phyloP scores from a whole-genome alignment of 306 rosid species.

The Begonia loranthoides region DNA sequence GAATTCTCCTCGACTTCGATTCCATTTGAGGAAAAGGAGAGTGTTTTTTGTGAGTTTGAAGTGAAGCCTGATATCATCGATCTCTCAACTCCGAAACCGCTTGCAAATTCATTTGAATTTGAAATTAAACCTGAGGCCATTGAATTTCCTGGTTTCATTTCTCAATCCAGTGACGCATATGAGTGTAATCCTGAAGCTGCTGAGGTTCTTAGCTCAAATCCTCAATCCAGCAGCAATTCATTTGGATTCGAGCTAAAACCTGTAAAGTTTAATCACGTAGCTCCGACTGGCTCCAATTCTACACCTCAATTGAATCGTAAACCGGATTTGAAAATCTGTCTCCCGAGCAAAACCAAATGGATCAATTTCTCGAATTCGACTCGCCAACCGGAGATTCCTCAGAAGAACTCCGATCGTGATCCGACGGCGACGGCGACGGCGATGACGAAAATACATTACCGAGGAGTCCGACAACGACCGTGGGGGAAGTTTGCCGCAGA shows the following conservation, averaged over 20 bases:
- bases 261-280: background rate
- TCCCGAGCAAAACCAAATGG: conserved; percentile 47
- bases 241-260: conserved; percentile 10
- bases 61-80: conserved; percentile 22
- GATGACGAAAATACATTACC: conserved; percentile 15
- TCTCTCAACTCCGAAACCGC: conserved; percentile 14
- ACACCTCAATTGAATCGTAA: conserved; percentile 15
- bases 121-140: conserved; percentile 7
- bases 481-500: conserved; percentile 75
- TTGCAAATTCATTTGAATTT: background rate
- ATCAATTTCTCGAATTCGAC: conserved; percentile 22
- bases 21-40: background rate
- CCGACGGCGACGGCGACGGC: conserved; percentile 6
- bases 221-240: background rate
- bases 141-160: background rate
- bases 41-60: conserved; percentile 20
- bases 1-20: conserved; percentile 11
- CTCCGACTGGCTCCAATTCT: background rate
- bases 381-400: background rate
- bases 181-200: background rate
- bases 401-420: background rate
- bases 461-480: conserved; percentile 65
- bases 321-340: conserved; percentile 38
- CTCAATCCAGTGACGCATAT: background rate
- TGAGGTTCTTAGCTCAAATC: conserved; percentile 1